phyloP scores from a whole-genome alignment of 805 yeast genomes.

The Sugiyamaella valdiviana region DNA sequence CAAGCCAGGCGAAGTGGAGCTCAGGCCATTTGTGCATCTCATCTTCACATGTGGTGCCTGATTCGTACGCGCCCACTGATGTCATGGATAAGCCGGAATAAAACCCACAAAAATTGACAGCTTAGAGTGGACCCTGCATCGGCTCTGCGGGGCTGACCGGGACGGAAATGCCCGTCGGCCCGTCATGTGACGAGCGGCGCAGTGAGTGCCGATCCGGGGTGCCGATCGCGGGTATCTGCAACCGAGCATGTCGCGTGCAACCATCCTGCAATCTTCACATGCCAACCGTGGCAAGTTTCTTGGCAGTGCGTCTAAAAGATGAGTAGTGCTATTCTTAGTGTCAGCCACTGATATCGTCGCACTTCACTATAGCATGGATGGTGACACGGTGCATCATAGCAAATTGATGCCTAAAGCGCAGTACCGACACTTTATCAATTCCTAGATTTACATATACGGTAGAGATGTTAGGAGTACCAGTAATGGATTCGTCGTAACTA shows the following conservation, averaged over 20 bases:
- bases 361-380: too few species aligned
- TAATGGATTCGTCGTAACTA: too few species aligned
- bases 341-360: too few species aligned
- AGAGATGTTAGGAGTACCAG: too few species aligned
- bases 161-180: background rate
- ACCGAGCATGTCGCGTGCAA: background rate
- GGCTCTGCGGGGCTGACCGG: background rate
- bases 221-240: background rate
- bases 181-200: background rate
- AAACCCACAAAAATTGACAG: background rate
- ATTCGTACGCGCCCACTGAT: background rate
- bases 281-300: too few species aligned
- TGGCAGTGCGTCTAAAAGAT: too few species aligned
- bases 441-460: too few species aligned
- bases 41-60: background rate
- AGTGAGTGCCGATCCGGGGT: background rate
- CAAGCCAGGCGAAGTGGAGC: too few species aligned
- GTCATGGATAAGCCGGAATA: background rate
- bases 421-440: too few species aligned
- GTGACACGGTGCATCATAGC: too few species aligned
- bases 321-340: too few species aligned
- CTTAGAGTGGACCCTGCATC: background rate
- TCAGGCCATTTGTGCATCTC: background rate
- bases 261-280: background rate
- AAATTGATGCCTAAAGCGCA: too few species aligned